Base-by-base conservation (phyloP, 805 yeast genomes). In the Myxozyma geophila region DNA sequence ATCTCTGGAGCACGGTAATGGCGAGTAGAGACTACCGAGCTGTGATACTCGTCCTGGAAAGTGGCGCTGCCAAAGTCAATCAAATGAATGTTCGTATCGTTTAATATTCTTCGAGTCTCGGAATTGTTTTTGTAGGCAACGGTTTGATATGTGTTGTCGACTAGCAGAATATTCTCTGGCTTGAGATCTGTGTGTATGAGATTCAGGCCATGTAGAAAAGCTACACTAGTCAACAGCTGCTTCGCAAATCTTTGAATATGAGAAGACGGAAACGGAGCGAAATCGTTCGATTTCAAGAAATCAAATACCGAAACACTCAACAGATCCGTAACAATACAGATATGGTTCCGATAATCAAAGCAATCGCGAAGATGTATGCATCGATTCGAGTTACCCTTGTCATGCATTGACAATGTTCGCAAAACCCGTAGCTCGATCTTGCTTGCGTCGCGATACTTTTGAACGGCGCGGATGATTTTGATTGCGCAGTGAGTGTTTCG, bases 41-140 rank as follows among this genome's bases (percentile, higher is more conserved):
- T 87, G 79, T 95, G 99, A 74, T 89, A 92, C 77, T 95, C 98
- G 76, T 92, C 96, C 70, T 89, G 84, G 72, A 95, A 95, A 3
- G 96, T 87, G 0, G 99, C 97, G 46, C 95, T 87, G n/a, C 99
- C 99, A 76, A 95, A 95, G 77, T 95, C 99, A 65, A 95, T 95
- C 35, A 93, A 84, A 74, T 90, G 92, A 59, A 95, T 90, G 66
- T 85, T 82, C 1, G 98, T 96, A 73, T 89, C 86, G 54, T 81
- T 82, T 67, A 95, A 81, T 9, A 90, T 80, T 65, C 81, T 66
- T 36, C 80, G 74, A 7, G 61, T 15, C 40, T 43, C 57, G n/a
- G 61, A 64, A 8, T 71, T 82, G 76, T 23, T 72, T 71, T 49
- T 74, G 76, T 69, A 71, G 10, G 73, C 70, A 44, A 80, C 80